Percentiles rank a stretch among this genome's conserved stretches.
Evolutionary conservation across 1,284 basidiomycete genomes (phyloP).

Genomic region (Ustilago hordei): DNA sequence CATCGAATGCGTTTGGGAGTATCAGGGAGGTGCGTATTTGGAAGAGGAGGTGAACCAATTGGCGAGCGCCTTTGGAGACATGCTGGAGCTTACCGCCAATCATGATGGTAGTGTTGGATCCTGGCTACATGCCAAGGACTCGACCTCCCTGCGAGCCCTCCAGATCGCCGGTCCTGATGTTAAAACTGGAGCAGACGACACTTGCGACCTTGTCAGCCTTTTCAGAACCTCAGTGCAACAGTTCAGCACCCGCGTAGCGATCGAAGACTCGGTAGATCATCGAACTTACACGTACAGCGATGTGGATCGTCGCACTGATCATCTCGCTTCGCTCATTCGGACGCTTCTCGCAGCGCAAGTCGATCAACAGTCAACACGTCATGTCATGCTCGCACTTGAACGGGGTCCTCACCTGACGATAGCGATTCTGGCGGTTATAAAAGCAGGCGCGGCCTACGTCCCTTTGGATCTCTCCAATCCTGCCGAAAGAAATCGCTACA

Average conservation of each 20-base stretch:
- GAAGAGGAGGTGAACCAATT: neutral
- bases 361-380: neutral
- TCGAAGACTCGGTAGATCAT: neutral
- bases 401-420: neutral
- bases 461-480: neutral
- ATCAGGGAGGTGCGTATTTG: neutral
- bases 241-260: neutral
- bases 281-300: neutral
- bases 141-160: neutral
- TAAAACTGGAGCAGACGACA: neutral
- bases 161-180: neutral
- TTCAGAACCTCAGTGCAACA: neutral
- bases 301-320: neutral
- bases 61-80: neutral
- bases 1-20: neutral
- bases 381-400: neutral
- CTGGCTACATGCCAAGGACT: neutral
- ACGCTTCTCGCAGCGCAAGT: neutral
- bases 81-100: neutral
- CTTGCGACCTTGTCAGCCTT: neutral
- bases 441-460: neutral
- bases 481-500: neutral
- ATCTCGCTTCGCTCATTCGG: neutral
- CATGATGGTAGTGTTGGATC: neutral
- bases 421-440: neutral